Evolutionary conservation across 2,329 filamentous ascomycete species (phyloP), one percentile per base, ranked within the genome.

Genomic region (Byssochlamys sp.): DNA sequence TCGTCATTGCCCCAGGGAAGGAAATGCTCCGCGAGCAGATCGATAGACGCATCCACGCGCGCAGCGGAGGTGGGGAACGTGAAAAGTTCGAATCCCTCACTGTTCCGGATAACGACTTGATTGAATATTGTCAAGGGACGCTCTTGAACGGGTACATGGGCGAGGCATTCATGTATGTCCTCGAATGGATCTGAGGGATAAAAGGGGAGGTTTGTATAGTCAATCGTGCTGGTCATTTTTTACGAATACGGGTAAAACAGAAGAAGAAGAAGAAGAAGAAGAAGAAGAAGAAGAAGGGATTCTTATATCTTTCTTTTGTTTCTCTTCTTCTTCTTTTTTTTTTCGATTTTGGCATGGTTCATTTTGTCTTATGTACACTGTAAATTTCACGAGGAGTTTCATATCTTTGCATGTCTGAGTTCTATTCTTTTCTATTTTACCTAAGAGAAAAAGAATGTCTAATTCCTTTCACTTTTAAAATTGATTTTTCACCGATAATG

Each of bases 151-250:
- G 66, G 12, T 68, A 67, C 54, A 51, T 66, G 29, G 66, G 62
- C 4, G 66, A 69, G 49, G 64, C 61, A 11, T 68, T 70, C 49
- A 68, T 70, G 66, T 69, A 70, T 60, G 66, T 70, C 56, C 55
- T 70, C 58, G 67, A 69, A 57, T 70, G 67, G 67, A 62, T 58
- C 48, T 68, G 65, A 57, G 52, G n/a, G 51, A 26, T 49, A 12
- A 3, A 45, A n/a, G 4, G 9, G 2, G 9, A 45, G 39, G n/a
- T 45, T 45, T 45, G 39, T 45, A 45, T 45, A 45, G n/a, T 24
- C 19, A 3, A 7, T 19, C n/a, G 29, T 31, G 6, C 29, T 31
- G 29, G 29, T 31, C 29, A 31, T 31, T 31, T 6, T 7, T 29
- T 29, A 29, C 28, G n/a, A n/a, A n/a, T n/a, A n/a, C n/a, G n/a